These are phyloP conservation scores for maize (Zea mays) DNA, from an alignment of 176 grass and related monocot genomes.

Conservation along the genomic window Zm-B73-REFERENCE-NAM-5.0 NC_050096.1:99059001-99059500, in stretches of 20 bases:
- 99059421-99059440: slow-evolving; percentile 20
- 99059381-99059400: slow-evolving; percentile 18
- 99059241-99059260: slow-evolving; percentile 44
- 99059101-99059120: background rate
- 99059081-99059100: background rate
- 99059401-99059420: slow-evolving; percentile 22
- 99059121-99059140: background rate
- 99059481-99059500: slow-evolving; percentile 9
- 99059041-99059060: background rate
- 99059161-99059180: background rate
- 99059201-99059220: background rate
- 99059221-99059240: slow-evolving; percentile 39
- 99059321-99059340: slow-evolving; percentile 51
- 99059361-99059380: slow-evolving; percentile 33
- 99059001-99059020: background rate
- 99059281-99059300: slow-evolving; percentile 23
- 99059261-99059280: slow-evolving; percentile 33
- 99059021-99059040: background rate
- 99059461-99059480: background rate
- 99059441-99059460: background rate
- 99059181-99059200: background rate
- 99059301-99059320: background rate
- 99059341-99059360: slow-evolving; percentile 23
- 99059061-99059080: slow-evolving; percentile 13
- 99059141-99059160: background rate